phyloP scores from a whole-genome alignment of 2,329 filamentous ascomycete genomes.

The Colletotrichum sp. region DNA sequence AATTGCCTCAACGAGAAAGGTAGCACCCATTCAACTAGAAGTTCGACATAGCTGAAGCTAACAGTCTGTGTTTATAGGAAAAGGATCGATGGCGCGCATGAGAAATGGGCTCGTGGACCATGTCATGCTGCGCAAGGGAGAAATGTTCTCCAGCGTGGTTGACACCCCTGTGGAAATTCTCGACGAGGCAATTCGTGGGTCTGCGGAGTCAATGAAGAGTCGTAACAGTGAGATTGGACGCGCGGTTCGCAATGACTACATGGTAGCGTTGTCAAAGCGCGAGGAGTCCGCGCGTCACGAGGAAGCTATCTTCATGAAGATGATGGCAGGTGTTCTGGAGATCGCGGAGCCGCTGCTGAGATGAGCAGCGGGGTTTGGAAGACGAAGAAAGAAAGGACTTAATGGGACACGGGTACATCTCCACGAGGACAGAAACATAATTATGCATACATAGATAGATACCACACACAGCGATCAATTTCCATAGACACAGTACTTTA shows the following conservation, averaged over 20 bases:
- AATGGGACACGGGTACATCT: neutral
- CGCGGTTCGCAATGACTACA: neutral
- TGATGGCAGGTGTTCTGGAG: neutral
- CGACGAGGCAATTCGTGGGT: neutral
- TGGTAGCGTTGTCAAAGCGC: neutral
- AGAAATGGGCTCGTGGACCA: neutral
- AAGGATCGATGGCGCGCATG: neutral
- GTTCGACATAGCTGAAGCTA: neutral
- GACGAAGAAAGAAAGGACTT: neutral
- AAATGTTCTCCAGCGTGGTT: neutral
- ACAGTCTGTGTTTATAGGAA: neutral
- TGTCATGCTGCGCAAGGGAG: neutral
- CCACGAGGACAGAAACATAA: neutral
- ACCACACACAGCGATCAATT: neutral
- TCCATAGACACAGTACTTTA: neutral
- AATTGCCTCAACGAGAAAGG: neutral
- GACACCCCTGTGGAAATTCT: neutral
- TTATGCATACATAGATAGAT: neutral
- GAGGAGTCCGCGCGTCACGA: neutral
- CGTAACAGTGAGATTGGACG: neutral
- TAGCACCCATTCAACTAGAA: neutral
- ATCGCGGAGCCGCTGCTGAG: neutral
- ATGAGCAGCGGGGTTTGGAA: neutral
- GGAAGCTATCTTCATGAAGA: neutral
- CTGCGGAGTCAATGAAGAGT: neutral